These are phyloP conservation scores for Schwanniomyces sp. DNA, from an alignment of 805 yeast species.

Conservation along the genomic window DNA sequence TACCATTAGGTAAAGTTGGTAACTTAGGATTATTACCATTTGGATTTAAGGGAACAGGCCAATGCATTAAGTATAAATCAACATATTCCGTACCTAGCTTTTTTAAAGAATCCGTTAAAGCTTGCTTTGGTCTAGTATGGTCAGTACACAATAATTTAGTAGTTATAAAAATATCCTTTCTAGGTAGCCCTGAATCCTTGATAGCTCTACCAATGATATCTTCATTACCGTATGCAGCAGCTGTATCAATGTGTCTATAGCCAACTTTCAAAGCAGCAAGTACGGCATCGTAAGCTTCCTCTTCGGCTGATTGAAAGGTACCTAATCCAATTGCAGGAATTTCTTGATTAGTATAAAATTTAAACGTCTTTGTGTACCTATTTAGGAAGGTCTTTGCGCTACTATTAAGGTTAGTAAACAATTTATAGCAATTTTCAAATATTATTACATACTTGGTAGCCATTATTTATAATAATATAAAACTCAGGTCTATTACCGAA, in stretches of 20 bases:
- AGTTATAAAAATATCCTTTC: conserved; percentile 66
- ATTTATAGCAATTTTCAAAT: neutral
- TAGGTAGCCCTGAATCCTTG: conserved; percentile 57
- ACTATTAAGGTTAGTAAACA: neutral
- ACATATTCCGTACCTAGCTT: conserved; percentile 73
- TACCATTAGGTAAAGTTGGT: conserved; percentile 36
- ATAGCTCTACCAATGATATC: conserved; percentile 57
- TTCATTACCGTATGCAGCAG: conserved; percentile 68
- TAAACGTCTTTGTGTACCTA: neutral
- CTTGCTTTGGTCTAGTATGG: conserved; percentile 46
- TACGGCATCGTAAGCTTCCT: conserved; percentile 57
- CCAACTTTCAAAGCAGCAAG: conserved; percentile 59
- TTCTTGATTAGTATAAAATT: conserved; percentile 15
- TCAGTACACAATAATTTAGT: conserved; percentile 66
- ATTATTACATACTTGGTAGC: neutral
- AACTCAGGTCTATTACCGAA: no score
- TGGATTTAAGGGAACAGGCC: conserved; percentile 61
- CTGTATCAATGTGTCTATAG: conserved; percentile 77
- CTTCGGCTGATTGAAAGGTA: conserved; percentile 61
- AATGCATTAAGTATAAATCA: conserved; percentile 77
- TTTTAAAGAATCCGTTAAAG: conserved; percentile 57
- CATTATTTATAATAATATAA: neutral
- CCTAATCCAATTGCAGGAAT: conserved; percentile 73
- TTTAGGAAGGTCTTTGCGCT: no score
- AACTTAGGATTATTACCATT: conserved; percentile 30